Evolutionary conservation across 1,139 yeast genomes (phyloP).

Genomic region (Diutina rugosa): DNA sequence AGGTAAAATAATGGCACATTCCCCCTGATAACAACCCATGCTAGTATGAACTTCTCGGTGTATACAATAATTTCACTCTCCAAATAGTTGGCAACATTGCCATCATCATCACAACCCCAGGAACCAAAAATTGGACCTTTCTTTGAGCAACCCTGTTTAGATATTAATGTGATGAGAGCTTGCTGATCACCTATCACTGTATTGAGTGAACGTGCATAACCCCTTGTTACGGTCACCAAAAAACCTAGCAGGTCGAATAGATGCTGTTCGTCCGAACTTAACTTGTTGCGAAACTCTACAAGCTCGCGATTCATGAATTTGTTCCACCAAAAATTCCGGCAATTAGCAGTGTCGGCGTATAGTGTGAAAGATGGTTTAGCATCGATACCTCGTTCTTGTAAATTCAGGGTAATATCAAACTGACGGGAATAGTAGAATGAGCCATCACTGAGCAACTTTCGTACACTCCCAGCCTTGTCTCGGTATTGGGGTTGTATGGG

Average conservation of each 20-base stretch:
- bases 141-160: constrained; percentile 53
- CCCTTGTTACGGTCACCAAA: constrained; percentile 47
- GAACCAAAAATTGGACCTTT: constrained; percentile 52
- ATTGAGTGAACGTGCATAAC: constrained; percentile 52
- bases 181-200: constrained; percentile 23
- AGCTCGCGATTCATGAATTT: constrained; percentile 43
- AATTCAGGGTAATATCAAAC: constrained; percentile 49
- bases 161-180: constrained; percentile 45
- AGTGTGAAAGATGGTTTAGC: constrained; percentile 7
- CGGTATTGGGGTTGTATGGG: not conserved
- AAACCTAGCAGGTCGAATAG: constrained; percentile 46
- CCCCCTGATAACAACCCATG: constrained; percentile 51
- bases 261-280: constrained; percentile 34
- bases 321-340: constrained; percentile 56
- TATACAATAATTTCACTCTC: constrained; percentile 56
- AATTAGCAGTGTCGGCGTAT: constrained; percentile 31
- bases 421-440: constrained; percentile 53
- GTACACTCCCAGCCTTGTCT: constrained; percentile 33
- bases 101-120: constrained; percentile 63
- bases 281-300: constrained; percentile 43
- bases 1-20: constrained; percentile 61
- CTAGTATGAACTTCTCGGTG: constrained; percentile 36
- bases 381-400: constrained; percentile 40
- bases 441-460: constrained; percentile 46
- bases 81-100: constrained; percentile 50